A percentile compares a stretch with the other conserved stretches of the same genome.
phyloP scores from a whole-genome alignment of 495 filamentous ascomycete species.

The Neurospora pannonica region DNA sequence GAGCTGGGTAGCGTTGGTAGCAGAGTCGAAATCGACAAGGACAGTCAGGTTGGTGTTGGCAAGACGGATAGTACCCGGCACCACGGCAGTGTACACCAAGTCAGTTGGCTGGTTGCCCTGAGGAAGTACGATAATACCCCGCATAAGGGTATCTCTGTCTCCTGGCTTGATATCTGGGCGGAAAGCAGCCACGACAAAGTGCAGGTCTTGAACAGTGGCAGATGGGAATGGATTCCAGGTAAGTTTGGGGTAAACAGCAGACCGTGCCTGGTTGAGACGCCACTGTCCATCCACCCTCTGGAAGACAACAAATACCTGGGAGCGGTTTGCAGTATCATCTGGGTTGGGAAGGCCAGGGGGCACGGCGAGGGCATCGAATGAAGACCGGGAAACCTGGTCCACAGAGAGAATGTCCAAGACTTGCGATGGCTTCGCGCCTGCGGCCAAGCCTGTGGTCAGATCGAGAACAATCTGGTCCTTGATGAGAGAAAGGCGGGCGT shows the following conservation, averaged over 20 bases:
- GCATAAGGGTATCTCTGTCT: neutral
- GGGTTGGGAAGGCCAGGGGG: neutral
- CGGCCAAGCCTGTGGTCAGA: neutral
- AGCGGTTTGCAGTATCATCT: neutral
- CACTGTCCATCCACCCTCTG: neutral
- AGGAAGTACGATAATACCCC: neutral
- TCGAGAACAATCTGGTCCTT: neutral
- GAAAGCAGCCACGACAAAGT: neutral
- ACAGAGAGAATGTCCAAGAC: neutral
- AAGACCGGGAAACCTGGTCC: neutral
- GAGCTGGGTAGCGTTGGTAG: neutral
- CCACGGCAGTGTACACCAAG: neutral
- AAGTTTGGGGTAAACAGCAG: neutral
- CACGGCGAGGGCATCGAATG: neutral
- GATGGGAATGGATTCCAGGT: neutral
- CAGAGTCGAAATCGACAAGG: neutral
- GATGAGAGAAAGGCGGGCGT: neutral
- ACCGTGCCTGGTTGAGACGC: neutral
- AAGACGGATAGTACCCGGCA: neutral
- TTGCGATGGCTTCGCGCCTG: neutral
- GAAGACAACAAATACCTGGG: neutral
- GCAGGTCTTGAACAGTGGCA: neutral
- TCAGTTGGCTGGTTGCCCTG: neutral
- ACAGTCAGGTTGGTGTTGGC: neutral
- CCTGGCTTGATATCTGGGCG: neutral